These are phyloP conservation scores for Pseudocercospora eumusae DNA, from an alignment of 2,329 filamentous ascomycete genomes.

Conservation along the genomic window DNA sequence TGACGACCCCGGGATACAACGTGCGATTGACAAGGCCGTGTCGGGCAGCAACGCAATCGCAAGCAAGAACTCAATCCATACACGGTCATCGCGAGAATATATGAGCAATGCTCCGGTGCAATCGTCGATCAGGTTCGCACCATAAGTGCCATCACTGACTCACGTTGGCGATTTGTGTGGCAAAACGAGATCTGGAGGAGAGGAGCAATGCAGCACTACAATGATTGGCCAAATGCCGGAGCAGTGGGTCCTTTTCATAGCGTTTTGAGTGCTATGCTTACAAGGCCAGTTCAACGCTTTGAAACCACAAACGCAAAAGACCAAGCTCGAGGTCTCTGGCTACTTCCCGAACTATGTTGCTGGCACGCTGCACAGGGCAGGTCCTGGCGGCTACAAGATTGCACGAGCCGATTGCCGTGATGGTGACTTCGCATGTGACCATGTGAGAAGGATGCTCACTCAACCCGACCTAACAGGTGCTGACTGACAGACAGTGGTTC, in stretches of 20 bases:
- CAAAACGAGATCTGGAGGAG: background rate
- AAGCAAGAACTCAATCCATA: background rate
- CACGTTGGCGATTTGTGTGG: background rate
- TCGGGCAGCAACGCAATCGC: background rate
- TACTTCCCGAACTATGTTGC: slow-evolving; percentile 70
- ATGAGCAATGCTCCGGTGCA: background rate
- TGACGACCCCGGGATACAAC: background rate
- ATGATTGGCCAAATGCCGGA: slow-evolving; percentile 14
- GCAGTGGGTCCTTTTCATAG: background rate
- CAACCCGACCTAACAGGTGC: background rate
- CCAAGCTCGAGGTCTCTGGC: slow-evolving; percentile 65
- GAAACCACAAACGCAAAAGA: slow-evolving; percentile 5
- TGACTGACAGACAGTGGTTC: slow-evolving; percentile 61
- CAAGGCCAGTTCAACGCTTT: slow-evolving; percentile 13
- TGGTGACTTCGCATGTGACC: slow-evolving; percentile 61
- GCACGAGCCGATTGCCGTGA: slow-evolving; percentile 56
- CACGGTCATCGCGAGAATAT: background rate
- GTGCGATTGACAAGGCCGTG: background rate
- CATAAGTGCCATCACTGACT: background rate
- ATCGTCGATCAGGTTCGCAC: background rate
- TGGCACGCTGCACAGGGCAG: slow-evolving; percentile 72
- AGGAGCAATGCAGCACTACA: slow-evolving; percentile 18
- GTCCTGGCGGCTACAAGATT: slow-evolving; percentile 66
- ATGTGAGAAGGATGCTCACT: slow-evolving; percentile 41
- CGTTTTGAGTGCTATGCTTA: background rate